phyloP scores from a whole-genome alignment of 2,329 filamentous ascomycete species.

The Colletotrichum sp. region DNA sequence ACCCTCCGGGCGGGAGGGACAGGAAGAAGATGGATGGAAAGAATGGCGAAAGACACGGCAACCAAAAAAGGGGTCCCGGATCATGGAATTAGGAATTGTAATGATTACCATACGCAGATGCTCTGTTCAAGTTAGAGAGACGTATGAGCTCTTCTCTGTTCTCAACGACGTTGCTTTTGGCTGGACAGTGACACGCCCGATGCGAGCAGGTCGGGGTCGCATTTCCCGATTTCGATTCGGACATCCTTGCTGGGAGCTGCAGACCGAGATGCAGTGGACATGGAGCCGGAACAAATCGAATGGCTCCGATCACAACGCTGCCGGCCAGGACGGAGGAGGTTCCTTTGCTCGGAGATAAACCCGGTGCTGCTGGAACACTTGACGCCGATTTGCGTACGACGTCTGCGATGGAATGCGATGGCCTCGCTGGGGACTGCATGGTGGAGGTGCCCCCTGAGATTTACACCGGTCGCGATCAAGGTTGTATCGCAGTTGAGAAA shows the following conservation, averaged over 20 bases:
- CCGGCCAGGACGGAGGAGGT: background rate
- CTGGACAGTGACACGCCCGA: background rate
- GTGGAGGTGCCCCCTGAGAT: background rate
- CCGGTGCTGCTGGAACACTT: background rate
- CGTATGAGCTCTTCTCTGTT: background rate
- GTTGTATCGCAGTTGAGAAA: background rate
- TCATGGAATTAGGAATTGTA: slow-evolving; percentile 15
- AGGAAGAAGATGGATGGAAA: background rate
- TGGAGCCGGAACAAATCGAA: background rate
- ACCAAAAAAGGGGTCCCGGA: slow-evolving; percentile 7
- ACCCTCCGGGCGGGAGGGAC: background rate
- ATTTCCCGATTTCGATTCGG: background rate
- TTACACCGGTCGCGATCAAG: background rate
- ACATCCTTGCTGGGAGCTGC: background rate
- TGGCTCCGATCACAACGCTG: slow-evolving; percentile 9
- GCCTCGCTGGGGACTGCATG: background rate
- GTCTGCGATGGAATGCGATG: background rate
- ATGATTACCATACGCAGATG: slow-evolving; percentile 1
- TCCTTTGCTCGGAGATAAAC: slow-evolving; percentile 4
- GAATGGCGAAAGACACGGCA: slow-evolving; percentile 4
- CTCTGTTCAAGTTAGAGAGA: background rate
- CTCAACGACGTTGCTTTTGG: background rate
- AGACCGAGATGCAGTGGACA: background rate
- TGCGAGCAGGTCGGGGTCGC: background rate
- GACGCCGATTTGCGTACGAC: background rate